Evolutionary conservation across 106 monocot species (phyloP).

Genomic region (Narthecium ossifragum): DNA sequence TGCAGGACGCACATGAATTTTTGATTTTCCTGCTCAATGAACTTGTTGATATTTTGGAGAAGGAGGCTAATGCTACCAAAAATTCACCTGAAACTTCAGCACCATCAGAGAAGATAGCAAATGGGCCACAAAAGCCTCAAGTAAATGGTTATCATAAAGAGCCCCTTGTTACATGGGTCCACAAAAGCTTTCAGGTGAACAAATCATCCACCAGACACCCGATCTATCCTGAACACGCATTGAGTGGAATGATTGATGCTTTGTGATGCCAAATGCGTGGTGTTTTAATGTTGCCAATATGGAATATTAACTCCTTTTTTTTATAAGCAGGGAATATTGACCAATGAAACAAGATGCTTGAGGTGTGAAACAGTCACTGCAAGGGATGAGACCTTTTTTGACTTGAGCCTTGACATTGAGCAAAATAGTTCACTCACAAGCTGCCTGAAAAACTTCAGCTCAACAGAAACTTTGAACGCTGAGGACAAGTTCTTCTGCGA

Average conservation of each 20-base stretch:
- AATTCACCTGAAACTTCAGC: slow-evolving; percentile 18
- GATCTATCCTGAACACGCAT: too few relatives aligned
- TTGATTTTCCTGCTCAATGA: slow-evolving; percentile 49
- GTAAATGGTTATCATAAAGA: slow-evolving; percentile 35
- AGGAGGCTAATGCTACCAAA: slow-evolving; percentile 23
- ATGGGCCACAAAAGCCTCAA: slow-evolving; percentile 22
- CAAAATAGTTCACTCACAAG: slow-evolving; percentile 61
- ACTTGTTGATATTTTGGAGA: slow-evolving; percentile 51
- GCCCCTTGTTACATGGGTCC: slow-evolving; percentile 38
- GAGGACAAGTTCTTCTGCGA: slow-evolving; percentile 68
- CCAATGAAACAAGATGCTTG: slow-evolving; percentile 55
- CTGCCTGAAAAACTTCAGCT: slow-evolving; percentile 58
- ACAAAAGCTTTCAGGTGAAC: slow-evolving; percentile 48
- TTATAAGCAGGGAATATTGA: slow-evolving; percentile 39
- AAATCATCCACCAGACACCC: slow-evolving; percentile 13
- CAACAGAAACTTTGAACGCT: slow-evolving; percentile 54
- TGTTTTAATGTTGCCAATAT: background rate
- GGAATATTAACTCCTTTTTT: background rate
- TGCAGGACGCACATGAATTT: slow-evolving; percentile 59
- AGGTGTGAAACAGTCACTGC: slow-evolving; percentile 59
- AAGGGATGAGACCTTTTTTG: slow-evolving; percentile 55
- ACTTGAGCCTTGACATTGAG: slow-evolving; percentile 57
- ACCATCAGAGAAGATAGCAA: slow-evolving; percentile 24
- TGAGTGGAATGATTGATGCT: too few relatives aligned
- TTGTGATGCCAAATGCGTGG: background rate